Conservation (phyloP, 768 basidiomycete species). For the Coprinopsis sp. region DNA sequence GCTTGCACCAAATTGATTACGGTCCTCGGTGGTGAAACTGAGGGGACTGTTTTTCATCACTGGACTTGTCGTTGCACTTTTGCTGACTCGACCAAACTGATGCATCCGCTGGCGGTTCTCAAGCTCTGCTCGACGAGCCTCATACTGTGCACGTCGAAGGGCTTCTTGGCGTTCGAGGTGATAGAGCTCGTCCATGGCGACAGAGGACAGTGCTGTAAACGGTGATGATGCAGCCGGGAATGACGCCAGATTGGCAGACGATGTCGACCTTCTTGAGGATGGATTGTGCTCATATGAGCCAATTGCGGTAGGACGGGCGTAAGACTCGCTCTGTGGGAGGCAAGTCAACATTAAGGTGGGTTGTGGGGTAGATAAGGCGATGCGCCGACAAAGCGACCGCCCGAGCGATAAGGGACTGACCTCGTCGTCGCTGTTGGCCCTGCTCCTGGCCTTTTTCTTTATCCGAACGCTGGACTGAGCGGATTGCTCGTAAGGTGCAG, state of each 20-base stretch:
- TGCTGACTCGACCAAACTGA: constrained; percentile 34
- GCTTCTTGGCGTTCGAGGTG: constrained; percentile 87
- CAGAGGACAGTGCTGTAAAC: constrained; percentile 63
- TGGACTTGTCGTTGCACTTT: constrained; percentile 69
- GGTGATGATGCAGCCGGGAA: constrained; percentile 26
- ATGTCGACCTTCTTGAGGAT: constrained; percentile 8
- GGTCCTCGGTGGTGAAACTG: constrained; percentile 27
- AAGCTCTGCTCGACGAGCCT: constrained; percentile 70
- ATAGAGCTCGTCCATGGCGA: constrained; percentile 87
- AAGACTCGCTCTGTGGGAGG: constrained; percentile 43
- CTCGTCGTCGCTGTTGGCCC: constrained; percentile 81
- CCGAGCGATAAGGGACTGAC: constrained; percentile 38
- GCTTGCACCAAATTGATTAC: constrained; percentile 36
- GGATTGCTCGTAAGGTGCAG: not conserved
- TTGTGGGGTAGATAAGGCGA: not conserved
- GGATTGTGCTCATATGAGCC: constrained; percentile 34
- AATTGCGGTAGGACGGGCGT: constrained; percentile 52
- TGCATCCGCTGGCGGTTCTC: constrained; percentile 43
- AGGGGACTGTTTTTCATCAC: constrained; percentile 32
- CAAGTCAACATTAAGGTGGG: not conserved
- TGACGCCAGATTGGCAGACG: not conserved
- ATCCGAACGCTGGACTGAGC: constrained; percentile 30
- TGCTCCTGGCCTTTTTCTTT: constrained; percentile 76
- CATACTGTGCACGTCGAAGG: constrained; percentile 80
- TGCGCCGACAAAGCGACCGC: constrained; percentile 6